Conservation (phyloP, 352 stramenopile species). For the Pythium sp. region DNA sequence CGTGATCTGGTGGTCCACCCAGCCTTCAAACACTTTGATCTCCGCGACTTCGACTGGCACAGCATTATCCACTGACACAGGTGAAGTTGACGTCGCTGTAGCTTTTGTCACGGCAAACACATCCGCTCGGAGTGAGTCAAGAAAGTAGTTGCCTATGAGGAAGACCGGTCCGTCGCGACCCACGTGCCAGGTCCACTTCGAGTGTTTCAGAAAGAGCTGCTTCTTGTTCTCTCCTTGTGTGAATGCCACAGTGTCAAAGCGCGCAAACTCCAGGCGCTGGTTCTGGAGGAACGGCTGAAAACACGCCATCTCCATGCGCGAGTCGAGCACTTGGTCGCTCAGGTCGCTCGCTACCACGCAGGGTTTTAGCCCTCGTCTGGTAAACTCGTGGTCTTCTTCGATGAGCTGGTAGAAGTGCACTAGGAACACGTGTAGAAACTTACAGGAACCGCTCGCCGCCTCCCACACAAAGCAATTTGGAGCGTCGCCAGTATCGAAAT, state of each 20-base stretch:
- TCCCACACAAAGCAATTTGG: conserved; percentile 85
- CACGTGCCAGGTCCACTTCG: conserved; percentile 32
- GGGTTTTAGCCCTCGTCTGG: conserved; percentile 32
- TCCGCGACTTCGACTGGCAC: neutral
- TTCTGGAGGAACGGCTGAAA: conserved; percentile 48
- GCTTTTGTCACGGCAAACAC: conserved; percentile 46
- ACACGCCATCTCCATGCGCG: conserved; percentile 51
- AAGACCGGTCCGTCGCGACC: conserved; percentile 53
- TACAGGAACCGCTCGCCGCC: conserved; percentile 77
- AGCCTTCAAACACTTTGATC: conserved; percentile 35
- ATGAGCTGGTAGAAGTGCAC: conserved; percentile 60
- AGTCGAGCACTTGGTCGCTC: conserved; percentile 66
- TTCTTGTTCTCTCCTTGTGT: conserved; percentile 23
- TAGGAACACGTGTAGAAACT: conserved; percentile 74
- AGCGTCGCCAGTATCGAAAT: neutral
- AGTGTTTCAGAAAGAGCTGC: conserved; percentile 32
- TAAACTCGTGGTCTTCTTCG: conserved; percentile 20
- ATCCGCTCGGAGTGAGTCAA: conserved; percentile 73
- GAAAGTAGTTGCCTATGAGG: conserved; percentile 84
- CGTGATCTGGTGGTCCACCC: conserved; percentile 38
- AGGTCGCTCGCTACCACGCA: conserved; percentile 72
- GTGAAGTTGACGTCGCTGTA: neutral
- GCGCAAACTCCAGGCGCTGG: conserved; percentile 60
- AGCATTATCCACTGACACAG: neutral
- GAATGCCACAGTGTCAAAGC: conserved; percentile 61